Conservation (phyloP, 768 basidiomycete species). For the Exidia glandulosa region DNA sequence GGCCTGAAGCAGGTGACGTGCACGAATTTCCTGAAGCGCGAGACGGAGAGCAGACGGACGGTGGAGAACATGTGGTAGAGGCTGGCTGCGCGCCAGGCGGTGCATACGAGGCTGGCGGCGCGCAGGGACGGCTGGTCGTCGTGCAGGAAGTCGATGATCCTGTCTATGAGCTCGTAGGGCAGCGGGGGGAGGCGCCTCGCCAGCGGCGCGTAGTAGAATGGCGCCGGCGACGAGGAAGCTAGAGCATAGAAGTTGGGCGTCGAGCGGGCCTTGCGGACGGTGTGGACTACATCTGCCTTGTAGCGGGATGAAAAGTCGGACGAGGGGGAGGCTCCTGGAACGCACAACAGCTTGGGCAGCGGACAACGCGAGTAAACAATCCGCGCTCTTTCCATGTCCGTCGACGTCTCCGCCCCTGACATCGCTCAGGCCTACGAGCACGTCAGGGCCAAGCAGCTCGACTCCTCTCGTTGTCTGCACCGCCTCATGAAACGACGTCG, state of each 20-base stretch:
- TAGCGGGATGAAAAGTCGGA: neutral
- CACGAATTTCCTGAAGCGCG: neutral
- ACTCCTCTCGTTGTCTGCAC: too few relatives aligned
- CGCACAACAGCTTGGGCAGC: neutral
- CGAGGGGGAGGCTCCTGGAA: neutral
- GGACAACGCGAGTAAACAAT: neutral
- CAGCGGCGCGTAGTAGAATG: neutral
- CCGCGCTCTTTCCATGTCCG: neutral
- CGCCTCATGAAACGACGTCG: too few relatives aligned
- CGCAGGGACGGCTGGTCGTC: conserved; percentile 5
- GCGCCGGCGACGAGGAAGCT: neutral
- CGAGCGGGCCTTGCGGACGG: neutral
- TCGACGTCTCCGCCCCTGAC: neutral
- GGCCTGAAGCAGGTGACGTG: neutral
- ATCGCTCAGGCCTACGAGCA: neutral
- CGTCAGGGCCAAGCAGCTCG: neutral
- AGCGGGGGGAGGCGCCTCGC: neutral
- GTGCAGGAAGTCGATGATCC: conserved; percentile 10
- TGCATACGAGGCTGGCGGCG: conserved; percentile 1
- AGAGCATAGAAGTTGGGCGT: neutral
- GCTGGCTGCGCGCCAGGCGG: conserved; percentile 2
- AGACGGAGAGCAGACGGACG: neutral
- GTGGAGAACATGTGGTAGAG: conserved; percentile 7
- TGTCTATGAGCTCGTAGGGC: conserved; percentile 8
- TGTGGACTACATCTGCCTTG: neutral